A percentile compares a stretch with the other conserved stretches of the same genome.
These are phyloP conservation scores for Tolypocladium album DNA, from an alignment of 2,329 filamentous ascomycete genomes.

Conservation along the genomic window DNA sequence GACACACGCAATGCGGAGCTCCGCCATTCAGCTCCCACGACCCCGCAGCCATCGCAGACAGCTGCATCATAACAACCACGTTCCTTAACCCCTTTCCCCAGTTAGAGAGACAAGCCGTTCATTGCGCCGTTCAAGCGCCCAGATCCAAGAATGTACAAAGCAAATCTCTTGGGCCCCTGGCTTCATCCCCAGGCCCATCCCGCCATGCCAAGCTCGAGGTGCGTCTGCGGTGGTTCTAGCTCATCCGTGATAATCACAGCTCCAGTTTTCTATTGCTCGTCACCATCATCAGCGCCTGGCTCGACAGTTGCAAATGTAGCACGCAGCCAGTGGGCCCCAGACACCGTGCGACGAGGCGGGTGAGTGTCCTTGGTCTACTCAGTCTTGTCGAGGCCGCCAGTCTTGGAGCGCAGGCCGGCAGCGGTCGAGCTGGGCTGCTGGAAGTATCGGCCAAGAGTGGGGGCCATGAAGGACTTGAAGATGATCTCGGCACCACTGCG, in stretches of 20 bases:
- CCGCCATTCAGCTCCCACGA: neutral
- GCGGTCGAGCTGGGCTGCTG: slow-evolving; percentile 57
- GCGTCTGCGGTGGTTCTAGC: neutral
- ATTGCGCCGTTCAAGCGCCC: slow-evolving; percentile 3
- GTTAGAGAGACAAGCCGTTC: neutral
- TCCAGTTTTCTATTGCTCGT: neutral
- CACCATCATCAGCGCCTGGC: neutral
- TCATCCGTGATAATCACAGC: too few species aligned
- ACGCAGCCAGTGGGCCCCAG: neutral
- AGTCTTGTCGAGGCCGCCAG: slow-evolving; percentile 62
- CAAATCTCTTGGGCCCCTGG: neutral
- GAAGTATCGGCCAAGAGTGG: slow-evolving; percentile 91
- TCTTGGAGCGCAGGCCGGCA: slow-evolving; percentile 80
- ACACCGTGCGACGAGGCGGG: neutral
- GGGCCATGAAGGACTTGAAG: slow-evolving; percentile 92
- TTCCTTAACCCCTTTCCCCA: neutral
- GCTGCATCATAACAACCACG: neutral
- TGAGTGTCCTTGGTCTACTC: slow-evolving; percentile 36
- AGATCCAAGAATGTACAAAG: neutral
- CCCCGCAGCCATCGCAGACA: neutral
- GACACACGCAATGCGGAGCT: neutral
- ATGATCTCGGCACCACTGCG: slow-evolving; percentile 83
- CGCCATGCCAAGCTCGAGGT: neutral
- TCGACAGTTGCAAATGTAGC: neutral
- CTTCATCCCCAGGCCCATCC: neutral